Conservation (phyloP, 2,329 filamentous ascomycete species). For the Claviceps lovelessii region DNA sequence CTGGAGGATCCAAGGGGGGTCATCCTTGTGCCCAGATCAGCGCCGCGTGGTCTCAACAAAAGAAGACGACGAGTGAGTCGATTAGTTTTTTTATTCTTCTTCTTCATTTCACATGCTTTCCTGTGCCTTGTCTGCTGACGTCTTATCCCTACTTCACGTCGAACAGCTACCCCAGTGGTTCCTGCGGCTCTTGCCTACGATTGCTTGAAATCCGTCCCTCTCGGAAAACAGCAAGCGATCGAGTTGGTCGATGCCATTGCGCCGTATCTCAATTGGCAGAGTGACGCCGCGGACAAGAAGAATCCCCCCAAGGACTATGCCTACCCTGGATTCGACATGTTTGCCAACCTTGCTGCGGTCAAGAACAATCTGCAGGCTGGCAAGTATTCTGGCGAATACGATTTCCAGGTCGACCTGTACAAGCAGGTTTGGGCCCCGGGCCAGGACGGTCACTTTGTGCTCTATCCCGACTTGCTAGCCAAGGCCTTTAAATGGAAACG, state of each 20-base stretch:
- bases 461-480: constrained; percentile 7
- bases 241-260: constrained; percentile 23
- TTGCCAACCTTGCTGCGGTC: constrained; percentile 30
- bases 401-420: constrained; percentile 40
- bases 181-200: constrained; percentile 21
- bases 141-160: neutral
- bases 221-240: constrained; percentile 19
- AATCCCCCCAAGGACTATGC: constrained; percentile 37
- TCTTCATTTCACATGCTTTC: no score
- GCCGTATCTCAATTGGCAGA: constrained; percentile 33
- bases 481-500: constrained; percentile 7
- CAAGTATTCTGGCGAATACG: constrained; percentile 36
- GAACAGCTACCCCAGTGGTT: constrained; percentile 17
- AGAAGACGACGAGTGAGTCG: neutral
- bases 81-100: neutral
- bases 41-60: constrained; percentile 5
- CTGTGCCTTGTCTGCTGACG: neutral
- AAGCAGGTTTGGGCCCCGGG: constrained; percentile 31
- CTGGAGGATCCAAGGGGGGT: neutral
- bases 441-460: constrained; percentile 50
- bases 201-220: constrained; percentile 26
- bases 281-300: constrained; percentile 32
- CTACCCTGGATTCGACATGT: constrained; percentile 33
- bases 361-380: constrained; percentile 25
- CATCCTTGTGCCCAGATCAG: constrained; percentile 7